These are phyloP conservation scores for Tinospora cordifolia DNA, from an alignment of 164 flowering plant species.

Conservation along the genomic window DNA sequence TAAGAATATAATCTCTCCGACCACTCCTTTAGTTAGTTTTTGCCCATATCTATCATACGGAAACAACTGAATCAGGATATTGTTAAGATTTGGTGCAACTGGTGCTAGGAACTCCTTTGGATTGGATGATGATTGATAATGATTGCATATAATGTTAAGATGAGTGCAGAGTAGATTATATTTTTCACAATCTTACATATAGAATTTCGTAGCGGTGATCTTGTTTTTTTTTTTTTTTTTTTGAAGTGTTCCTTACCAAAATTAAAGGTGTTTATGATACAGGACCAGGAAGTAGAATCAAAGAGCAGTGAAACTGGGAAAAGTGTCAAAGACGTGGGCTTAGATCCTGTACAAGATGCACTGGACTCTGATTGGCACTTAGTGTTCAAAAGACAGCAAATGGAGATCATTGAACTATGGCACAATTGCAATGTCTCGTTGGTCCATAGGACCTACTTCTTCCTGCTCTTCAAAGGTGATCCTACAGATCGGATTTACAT, in stretches of 20 bases:
- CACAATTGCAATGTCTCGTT: constrained; percentile 61
- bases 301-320: constrained; percentile 21
- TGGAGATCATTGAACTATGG: constrained; percentile 78
- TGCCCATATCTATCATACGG: not conserved
- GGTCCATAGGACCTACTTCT: constrained; percentile 74
- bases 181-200: too few species aligned
- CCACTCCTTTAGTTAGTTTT: not conserved
- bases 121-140: too few species aligned
- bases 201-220: not conserved
- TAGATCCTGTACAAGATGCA: constrained; percentile 49
- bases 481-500: constrained; percentile 68
- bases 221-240: not conserved
- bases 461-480: constrained; percentile 81
- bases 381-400: constrained; percentile 47
- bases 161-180: not conserved
- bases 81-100: too few species aligned
- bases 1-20: constrained; percentile 12
- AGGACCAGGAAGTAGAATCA: constrained; percentile 33
- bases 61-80: too few species aligned
- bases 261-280: not conserved
- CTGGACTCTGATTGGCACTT: constrained; percentile 31
- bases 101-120: too few species aligned
- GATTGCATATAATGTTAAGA: not conserved
- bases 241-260: not conserved
- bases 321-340: constrained; percentile 41